Evolutionary conservation across 2,329 filamentous ascomycete species (phyloP).

Genomic region (Trichoderma harzianum): DNA sequence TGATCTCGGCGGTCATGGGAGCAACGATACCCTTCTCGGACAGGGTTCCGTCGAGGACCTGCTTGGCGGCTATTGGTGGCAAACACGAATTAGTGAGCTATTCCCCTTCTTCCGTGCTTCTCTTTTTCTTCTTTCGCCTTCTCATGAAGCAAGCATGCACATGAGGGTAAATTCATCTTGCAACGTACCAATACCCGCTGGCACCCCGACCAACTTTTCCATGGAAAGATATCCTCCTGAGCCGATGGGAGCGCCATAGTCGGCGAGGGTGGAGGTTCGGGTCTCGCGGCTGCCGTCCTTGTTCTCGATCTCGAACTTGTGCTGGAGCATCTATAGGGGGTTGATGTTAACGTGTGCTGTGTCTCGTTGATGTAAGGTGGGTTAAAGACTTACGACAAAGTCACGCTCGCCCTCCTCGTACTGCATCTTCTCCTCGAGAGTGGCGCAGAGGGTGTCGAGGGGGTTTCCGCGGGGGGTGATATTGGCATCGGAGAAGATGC

Average conservation of each 20-base stretch:
- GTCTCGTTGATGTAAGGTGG: neutral
- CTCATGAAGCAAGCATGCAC: neutral
- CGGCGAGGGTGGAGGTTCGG: constrained; percentile 73
- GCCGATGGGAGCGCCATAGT: constrained; percentile 66
- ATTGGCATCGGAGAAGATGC: constrained; percentile 62
- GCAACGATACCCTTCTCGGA: constrained; percentile 32
- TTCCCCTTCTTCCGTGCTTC: neutral
- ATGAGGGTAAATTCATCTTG: neutral
- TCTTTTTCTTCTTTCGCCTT: neutral
- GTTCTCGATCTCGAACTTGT: constrained; percentile 80
- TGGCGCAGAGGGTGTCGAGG: constrained; percentile 86
- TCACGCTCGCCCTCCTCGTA: constrained; percentile 81
- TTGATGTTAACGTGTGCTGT: neutral
- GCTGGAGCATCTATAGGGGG: constrained; percentile 51
- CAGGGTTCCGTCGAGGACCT: constrained; percentile 73
- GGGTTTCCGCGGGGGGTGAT: constrained; percentile 74
- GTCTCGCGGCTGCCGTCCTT: constrained; percentile 75
- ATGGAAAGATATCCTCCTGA: constrained; percentile 71
- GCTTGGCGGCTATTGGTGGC: constrained; percentile 61
- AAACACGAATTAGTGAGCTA: neutral
- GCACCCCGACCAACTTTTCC: constrained; percentile 69
- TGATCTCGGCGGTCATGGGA: constrained; percentile 44
- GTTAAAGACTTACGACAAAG: constrained; percentile 49
- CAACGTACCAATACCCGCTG: neutral
- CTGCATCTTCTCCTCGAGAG: constrained; percentile 87